Base-by-base conservation (phyloP, 805 yeast genomes). In the Ascoidea asiatica region DNA sequence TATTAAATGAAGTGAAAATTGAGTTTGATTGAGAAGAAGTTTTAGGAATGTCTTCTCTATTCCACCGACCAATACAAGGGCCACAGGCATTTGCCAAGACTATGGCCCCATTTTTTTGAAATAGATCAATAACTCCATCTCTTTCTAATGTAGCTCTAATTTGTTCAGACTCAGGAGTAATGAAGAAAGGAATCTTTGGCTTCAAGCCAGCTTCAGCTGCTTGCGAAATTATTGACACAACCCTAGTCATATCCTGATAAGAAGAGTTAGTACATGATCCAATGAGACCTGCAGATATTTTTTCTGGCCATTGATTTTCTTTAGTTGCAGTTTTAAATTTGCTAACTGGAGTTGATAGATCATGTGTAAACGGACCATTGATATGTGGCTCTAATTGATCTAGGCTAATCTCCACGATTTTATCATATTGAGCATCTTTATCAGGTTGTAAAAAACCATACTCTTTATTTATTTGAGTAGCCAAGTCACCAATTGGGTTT, bases 21-120 rank as follows among this genome's bases (percentile, higher is more conserved):
- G 97, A 85, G 65, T 88, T 89, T 56, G 72, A 71, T 51, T 80
- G 87, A 44, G 70, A 69, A 5, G 81, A 73, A 22, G 72, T 67
- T 61, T 78, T 77, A 41, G 75, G 63, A 39, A 84, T 75, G 60
- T 85, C 95, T 29, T 29, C 35, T 29, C 97, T 83, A 63, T 92
- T 96, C 98, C 98, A 90, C 72, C 92, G 98, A 47, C 98, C 98
- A 61, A 90, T 90, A 72, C 98, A 90, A 58, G 97, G 98, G 54
- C 98, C 98, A 74, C 98, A 90, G 19, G 98, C 98, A 63, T 90
- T 90, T 44, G 97, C 96, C 55, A 90, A 73, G 40, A 90, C 95
- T 48, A 77, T 73, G 54, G 95, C 98, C 48, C 97, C 97, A 56
- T 79, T 81, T 45, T 81, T 77, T 62, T 81, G 79, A 62, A 90